phyloP scores from a whole-genome alignment of 306 rosid species.

The Astragalus glycyphyllos region DNA sequence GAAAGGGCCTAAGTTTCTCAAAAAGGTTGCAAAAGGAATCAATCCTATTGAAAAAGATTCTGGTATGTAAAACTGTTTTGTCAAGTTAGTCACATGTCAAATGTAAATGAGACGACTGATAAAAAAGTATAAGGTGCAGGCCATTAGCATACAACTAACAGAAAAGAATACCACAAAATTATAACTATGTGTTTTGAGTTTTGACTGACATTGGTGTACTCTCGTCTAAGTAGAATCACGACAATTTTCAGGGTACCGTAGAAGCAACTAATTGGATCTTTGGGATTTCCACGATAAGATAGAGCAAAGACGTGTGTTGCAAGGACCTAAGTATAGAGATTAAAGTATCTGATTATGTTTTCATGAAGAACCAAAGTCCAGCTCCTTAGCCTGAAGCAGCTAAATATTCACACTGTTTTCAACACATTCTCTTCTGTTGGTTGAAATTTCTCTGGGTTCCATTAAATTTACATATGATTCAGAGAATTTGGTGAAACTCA shows the following conservation, averaged over 20 bases:
- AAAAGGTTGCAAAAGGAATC: slow-evolving; percentile 45
- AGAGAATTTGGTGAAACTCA: no score
- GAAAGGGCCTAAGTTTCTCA: slow-evolving; percentile 41
- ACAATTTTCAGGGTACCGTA: no score
- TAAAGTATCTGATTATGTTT: slow-evolving; percentile 43
- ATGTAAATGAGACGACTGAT: slow-evolving; percentile 50
- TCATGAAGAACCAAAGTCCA: slow-evolving; percentile 51
- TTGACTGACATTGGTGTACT: no score
- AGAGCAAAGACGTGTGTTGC: not conserved
- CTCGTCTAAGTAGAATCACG: no score
- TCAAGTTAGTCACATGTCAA: slow-evolving; percentile 47
- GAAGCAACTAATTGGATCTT: no score
- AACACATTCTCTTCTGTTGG: no score
- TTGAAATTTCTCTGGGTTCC: no score
- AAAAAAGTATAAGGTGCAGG: slow-evolving; percentile 44
- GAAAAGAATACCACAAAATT: slow-evolving; percentile 50
- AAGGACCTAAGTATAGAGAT: slow-evolving; percentile 38
- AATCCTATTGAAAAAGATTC: slow-evolving; percentile 43
- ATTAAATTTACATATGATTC: no score
- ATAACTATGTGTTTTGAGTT: no score
- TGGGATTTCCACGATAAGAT: no score
- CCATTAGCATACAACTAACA: slow-evolving; percentile 39
- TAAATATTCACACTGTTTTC: slow-evolving; percentile 9
- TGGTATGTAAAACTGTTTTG: slow-evolving; percentile 47
- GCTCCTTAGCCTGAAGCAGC: slow-evolving; percentile 49